Conservation (phyloP, 495 filamentous ascomycete species). For the Tuber brumale region DNA sequence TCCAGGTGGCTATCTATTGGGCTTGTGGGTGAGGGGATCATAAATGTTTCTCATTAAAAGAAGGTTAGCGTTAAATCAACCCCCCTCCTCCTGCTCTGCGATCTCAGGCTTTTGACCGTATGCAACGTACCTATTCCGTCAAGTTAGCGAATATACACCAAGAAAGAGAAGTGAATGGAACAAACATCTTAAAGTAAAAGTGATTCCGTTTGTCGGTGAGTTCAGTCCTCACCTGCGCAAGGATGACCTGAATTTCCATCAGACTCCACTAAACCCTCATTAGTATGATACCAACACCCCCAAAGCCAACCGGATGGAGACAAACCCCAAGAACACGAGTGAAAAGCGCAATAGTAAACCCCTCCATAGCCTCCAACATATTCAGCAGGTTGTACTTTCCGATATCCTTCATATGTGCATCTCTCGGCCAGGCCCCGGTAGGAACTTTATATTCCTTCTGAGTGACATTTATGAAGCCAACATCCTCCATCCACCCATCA, state of each 20-base stretch:
- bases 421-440: constrained; percentile 60
- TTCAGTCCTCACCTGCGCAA: constrained; percentile 25
- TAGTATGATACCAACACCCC: not conserved
- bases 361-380: constrained; percentile 56
- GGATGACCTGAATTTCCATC: constrained; percentile 37
- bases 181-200: constrained; percentile 31
- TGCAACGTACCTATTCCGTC: constrained; percentile 9
- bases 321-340: constrained; percentile 42
- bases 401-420: constrained; percentile 57
- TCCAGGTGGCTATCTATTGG: not conserved
- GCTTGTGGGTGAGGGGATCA: too few species aligned
- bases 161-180: constrained; percentile 6
- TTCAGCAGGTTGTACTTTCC: constrained; percentile 57
- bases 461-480: constrained; percentile 39
- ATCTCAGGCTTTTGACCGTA: constrained; percentile 15
- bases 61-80: not conserved
- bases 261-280: constrained; percentile 12
- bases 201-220: constrained; percentile 21
- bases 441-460: constrained; percentile 58
- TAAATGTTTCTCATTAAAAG: not conserved
- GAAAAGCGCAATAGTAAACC: constrained; percentile 54
- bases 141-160: not conserved
- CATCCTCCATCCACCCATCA: constrained; percentile 30
- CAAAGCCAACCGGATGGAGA: not conserved
- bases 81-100: not conserved